Evolutionary conservation across 805 yeast species (phyloP).

Genomic region (Sungouiella thailandica): DNA sequence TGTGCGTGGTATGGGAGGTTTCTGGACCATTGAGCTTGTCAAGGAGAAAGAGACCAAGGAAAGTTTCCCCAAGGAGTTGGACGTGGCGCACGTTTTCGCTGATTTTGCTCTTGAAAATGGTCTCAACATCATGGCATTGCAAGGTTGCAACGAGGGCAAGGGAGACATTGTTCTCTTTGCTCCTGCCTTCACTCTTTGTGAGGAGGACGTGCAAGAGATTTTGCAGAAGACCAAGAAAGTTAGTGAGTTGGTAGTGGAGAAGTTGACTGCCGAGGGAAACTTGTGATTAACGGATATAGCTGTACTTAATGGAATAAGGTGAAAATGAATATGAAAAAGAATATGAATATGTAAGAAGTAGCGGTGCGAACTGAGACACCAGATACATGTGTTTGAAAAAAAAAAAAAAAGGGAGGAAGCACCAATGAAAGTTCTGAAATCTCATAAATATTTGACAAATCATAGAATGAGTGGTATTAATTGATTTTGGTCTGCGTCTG

Average conservation of each 20-base stretch:
- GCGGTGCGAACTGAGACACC: no score
- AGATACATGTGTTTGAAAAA: no score
- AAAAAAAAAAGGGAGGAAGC: no score
- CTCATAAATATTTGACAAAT: no score
- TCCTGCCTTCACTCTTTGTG: constrained; percentile 40
- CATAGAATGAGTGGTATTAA: no score
- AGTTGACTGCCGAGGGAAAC: constrained; percentile 10
- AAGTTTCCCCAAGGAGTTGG: constrained; percentile 34
- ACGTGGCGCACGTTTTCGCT: constrained; percentile 31
- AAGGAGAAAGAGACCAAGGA: constrained; percentile 47
- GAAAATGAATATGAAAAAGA: no score
- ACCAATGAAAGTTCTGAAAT: no score
- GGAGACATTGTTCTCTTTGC: constrained; percentile 45
- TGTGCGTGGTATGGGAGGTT: constrained; percentile 58
- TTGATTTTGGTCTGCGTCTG: no score
- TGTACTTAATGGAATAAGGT: no score
- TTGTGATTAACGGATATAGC: no score
- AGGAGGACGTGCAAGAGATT: constrained; percentile 37
- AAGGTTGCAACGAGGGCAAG: constrained; percentile 35
- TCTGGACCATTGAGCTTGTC: constrained; percentile 53
- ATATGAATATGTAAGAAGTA: no score
- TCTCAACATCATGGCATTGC: constrained; percentile 40
- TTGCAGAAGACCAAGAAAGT: constrained; percentile 31
- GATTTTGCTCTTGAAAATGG: constrained; percentile 36
- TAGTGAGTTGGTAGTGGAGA: constrained; percentile 23